These are phyloP conservation scores for Tricholomella constricta DNA, from an alignment of 768 basidiomycete species.

Conservation along the genomic window DNA sequence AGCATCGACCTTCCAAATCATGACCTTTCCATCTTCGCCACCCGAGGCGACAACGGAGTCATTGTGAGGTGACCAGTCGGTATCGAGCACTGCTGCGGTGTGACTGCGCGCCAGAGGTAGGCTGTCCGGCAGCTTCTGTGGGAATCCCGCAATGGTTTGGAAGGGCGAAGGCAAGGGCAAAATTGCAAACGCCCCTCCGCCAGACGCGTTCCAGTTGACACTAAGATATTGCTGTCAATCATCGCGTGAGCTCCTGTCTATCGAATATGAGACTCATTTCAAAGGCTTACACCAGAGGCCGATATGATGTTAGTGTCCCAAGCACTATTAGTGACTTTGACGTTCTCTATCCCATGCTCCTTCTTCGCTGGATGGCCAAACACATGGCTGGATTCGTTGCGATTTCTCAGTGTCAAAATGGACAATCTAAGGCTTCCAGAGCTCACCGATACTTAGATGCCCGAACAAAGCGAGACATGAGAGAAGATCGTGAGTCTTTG, in stretches of 20 bases:
- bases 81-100: constrained; percentile 86
- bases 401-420: constrained; percentile 6
- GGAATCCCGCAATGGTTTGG: constrained; percentile 52
- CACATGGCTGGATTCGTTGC: constrained; percentile 65
- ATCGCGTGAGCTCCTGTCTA: constrained; percentile 8
- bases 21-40: constrained; percentile 92
- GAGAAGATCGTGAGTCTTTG: background rate
- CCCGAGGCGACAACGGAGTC: constrained; percentile 89
- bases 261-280: background rate
- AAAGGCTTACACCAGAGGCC: constrained; percentile 73
- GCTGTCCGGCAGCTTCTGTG: constrained; percentile 86
- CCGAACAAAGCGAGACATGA: constrained; percentile 86
- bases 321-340: constrained; percentile 85
- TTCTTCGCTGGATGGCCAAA: constrained; percentile 89
- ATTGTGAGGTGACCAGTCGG: constrained; percentile 94
- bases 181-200: constrained; percentile 94
- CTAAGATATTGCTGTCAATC: constrained; percentile 77
- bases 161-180: constrained; percentile 82
- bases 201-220: constrained; percentile 92
- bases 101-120: constrained; percentile 90
- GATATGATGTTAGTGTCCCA: constrained; percentile 96
- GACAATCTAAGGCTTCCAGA: background rate
- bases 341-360: constrained; percentile 76
- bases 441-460: constrained; percentile 83
- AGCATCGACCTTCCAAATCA: constrained; percentile 84